phyloP scores from a whole-genome alignment of 805 yeast genomes.

The Pichia cephalocereana region DNA sequence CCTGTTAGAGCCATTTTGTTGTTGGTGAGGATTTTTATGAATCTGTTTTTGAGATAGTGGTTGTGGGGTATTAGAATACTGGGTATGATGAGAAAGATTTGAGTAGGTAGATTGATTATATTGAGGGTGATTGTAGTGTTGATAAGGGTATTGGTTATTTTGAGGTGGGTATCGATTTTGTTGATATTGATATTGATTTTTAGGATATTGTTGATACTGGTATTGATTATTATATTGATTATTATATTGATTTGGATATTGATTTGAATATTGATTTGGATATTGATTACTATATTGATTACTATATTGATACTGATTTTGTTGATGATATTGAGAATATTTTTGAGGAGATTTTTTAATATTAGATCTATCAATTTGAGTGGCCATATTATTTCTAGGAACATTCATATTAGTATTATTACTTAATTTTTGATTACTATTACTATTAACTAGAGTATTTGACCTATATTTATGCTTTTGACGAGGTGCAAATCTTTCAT shows the following conservation, averaged over 20 bases:
- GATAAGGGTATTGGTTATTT: not conserved
- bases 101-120: not conserved
- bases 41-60: not conserved
- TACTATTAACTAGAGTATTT: not conserved
- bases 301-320: too few species aligned
- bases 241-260: not conserved
- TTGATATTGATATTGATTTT: not conserved
- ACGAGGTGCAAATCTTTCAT: conserved; percentile 31
- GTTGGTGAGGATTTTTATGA: too few species aligned
- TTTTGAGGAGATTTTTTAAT: too few species aligned
- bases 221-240: conserved; percentile 2
- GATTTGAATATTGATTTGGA: not conserved
- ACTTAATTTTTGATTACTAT: too few species aligned
- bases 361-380: too few species aligned
- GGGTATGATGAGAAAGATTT: not conserved
- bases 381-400: not conserved
- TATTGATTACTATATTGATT: not conserved
- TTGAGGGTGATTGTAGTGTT: not conserved
- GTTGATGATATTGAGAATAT: too few species aligned
- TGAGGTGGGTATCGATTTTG: not conserved
- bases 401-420: not conserved
- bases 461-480: conserved; percentile 15
- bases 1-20: too few species aligned
- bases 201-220: too few species aligned
- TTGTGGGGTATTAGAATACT: too few species aligned